Conservation (phyloP, 306 rosid species). For the Dicorynia guianensis region DNA sequence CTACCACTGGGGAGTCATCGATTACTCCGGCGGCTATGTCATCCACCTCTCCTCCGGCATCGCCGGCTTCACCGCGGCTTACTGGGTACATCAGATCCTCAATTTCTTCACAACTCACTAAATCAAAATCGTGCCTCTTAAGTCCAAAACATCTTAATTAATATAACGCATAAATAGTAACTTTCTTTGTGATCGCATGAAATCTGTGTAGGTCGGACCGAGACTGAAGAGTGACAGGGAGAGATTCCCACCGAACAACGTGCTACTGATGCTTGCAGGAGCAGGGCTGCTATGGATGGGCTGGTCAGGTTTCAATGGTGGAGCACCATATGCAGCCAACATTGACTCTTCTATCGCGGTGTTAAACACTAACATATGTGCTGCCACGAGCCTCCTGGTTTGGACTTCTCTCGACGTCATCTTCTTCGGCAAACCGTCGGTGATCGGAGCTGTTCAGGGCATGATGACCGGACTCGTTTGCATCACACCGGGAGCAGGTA, state of each 20-base stretch:
- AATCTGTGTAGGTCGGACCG: conserved; percentile 75
- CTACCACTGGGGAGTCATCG: conserved; percentile 86
- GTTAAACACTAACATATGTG: conserved; percentile 81
- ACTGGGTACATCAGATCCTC: conserved; percentile 64
- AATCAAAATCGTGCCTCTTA: background rate
- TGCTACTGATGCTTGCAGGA: conserved; percentile 82
- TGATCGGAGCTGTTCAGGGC: conserved; percentile 96
- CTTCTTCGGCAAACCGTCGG: conserved; percentile 89
- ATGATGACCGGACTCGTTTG: conserved; percentile 98
- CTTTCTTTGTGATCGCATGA: conserved; percentile 3
- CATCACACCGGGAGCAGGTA: conserved; percentile 96
- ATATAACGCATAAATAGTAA: background rate
- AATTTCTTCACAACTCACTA: background rate
- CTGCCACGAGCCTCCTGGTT: conserved; percentile 86
- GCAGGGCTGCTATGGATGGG: conserved; percentile 95
- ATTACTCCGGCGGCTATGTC: conserved; percentile 93
- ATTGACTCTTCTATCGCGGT: conserved; percentile 69
- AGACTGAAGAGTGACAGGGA: conserved; percentile 86
- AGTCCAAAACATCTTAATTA: too few relatives aligned
- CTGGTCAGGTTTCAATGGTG: conserved; percentile 97
- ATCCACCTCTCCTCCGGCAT: conserved; percentile 91
- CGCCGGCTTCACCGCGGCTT: conserved; percentile 86
- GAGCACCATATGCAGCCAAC: conserved; percentile 88
- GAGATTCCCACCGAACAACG: conserved; percentile 90
- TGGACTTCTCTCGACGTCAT: conserved; percentile 82